A percentile compares a stretch with the other conserved stretches of the same genome.
Evolutionary conservation across 345 rosid species (phyloP).

Genomic region (Triadica sebifera): DNA sequence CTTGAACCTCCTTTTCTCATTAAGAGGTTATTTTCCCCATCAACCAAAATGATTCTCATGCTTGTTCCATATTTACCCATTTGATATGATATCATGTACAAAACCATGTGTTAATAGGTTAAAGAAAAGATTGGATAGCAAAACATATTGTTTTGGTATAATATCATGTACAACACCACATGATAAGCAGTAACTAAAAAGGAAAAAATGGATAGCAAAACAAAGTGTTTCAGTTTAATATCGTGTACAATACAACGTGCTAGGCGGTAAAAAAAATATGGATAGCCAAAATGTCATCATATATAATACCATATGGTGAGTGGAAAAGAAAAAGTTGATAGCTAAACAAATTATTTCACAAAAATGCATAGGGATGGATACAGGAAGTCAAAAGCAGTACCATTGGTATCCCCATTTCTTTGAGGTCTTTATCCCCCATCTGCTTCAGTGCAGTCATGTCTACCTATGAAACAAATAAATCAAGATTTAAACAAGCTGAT

Average conservation of each 20-base stretch:
- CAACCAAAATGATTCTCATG: background rate
- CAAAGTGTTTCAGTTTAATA: no score
- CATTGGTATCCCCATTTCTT: slow-evolving; percentile 61
- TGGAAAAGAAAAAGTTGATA: background rate
- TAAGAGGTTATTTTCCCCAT: background rate
- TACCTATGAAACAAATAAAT: slow-evolving; percentile 34
- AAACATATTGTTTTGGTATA: background rate
- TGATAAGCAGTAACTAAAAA: no score
- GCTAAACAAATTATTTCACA: background rate
- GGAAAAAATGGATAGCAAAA: no score
- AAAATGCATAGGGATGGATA: background rate
- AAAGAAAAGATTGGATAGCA: background rate
- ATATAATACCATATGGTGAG: background rate
- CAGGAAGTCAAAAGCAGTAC: slow-evolving; percentile 23
- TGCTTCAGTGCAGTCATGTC: slow-evolving; percentile 56
- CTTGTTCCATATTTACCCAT: background rate
- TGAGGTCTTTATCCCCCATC: slow-evolving; percentile 53
- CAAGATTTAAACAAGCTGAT: background rate
- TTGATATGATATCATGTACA: background rate
- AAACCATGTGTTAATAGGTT: background rate
- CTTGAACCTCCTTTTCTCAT: background rate
- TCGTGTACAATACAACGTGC: no score
- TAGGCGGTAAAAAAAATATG: no score
- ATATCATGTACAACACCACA: background rate
- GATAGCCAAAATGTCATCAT: background rate